Conservation (phyloP, 208 protist genomes). For the Crithidia mellificae region DNA sequence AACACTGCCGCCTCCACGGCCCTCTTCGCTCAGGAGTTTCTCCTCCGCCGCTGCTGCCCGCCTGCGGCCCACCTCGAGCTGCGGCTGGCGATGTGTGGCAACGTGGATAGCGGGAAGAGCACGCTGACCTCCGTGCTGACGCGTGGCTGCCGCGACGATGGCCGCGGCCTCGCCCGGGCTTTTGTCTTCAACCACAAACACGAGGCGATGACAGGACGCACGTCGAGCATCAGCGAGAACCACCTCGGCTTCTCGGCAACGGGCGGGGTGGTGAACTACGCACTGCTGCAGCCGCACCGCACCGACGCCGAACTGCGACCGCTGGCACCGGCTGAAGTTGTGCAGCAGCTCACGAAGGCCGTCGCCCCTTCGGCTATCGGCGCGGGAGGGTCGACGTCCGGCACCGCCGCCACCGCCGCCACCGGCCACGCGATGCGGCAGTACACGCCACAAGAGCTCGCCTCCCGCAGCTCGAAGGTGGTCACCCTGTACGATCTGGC, state of each 20-base stretch:
- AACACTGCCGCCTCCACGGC: too few relatives aligned
- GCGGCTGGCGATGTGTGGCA: slow-evolving; percentile 91
- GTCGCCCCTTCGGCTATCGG: too few relatives aligned
- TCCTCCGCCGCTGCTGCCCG: slow-evolving; percentile 53
- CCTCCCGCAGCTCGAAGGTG: slow-evolving; percentile 88
- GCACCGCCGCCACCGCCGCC: too few relatives aligned
- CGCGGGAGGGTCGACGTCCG: too few relatives aligned
- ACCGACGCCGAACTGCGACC: slow-evolving; percentile 18
- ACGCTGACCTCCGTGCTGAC: slow-evolving; percentile 92
- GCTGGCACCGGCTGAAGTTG: slow-evolving; percentile 16
- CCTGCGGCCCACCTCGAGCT: slow-evolving; percentile 73
- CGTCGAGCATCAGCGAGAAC: slow-evolving; percentile 95
- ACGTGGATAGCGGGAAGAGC: slow-evolving; percentile 94
- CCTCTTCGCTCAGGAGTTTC: slow-evolving; percentile 71
- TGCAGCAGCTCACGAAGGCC: slow-evolving; percentile 3
- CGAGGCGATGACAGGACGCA: slow-evolving; percentile 94
- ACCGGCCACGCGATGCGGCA: slow-evolving; percentile 25
- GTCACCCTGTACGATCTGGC: slow-evolving; percentile 97
- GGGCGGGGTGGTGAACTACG: slow-evolving; percentile 93
- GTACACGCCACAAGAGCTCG: slow-evolving; percentile 78
- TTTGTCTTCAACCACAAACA: slow-evolving; percentile 96
- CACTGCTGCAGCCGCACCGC: slow-evolving; percentile 25
- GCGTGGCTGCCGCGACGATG: slow-evolving; percentile 87
- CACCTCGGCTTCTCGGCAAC: slow-evolving; percentile 94
- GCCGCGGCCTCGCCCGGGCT: slow-evolving; percentile 78